phyloP scores from a whole-genome alignment of 176 grass and related monocot genomes.

The Zea luxurians region DNA sequence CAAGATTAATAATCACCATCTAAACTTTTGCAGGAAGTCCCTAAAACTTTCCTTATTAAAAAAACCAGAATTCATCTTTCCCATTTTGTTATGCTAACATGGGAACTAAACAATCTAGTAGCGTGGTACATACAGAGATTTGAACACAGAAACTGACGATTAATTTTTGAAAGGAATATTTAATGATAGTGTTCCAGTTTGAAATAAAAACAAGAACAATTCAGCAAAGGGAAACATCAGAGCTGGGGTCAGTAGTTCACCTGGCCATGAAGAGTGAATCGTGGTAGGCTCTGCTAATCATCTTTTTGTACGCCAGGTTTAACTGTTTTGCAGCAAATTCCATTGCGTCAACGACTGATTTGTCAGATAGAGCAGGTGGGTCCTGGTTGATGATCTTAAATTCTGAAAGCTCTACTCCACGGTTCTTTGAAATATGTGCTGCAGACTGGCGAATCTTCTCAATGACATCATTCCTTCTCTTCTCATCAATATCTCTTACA shows the following conservation, averaged over 20 bases:
- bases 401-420: conserved; percentile 66
- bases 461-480: conserved; percentile 84
- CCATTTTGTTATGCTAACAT: not conserved
- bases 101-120: not conserved
- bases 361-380: conserved; percentile 74
- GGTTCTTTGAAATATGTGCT: conserved; percentile 61
- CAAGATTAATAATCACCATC: not conserved
- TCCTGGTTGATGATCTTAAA: conserved; percentile 93
- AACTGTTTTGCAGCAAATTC: conserved; percentile 64
- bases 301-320: conserved; percentile 63
- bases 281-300: conserved; percentile 98
- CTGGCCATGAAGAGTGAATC: conserved; percentile 99
- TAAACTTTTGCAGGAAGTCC: not conserved
- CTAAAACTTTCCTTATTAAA: not conserved
- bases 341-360: conserved; percentile 70
- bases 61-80: not conserved
- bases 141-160: not conserved
- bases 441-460: conserved; percentile 66
- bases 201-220: not conserved
- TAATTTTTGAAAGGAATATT: not conserved
- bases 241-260: conserved; percentile 25
- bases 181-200: not conserved
- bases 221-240: not conserved
- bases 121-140: not conserved
- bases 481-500: conserved; percentile 80